phyloP scores from a whole-genome alignment of 2,329 filamentous ascomycete species.

The Bipolaris bicolor region DNA sequence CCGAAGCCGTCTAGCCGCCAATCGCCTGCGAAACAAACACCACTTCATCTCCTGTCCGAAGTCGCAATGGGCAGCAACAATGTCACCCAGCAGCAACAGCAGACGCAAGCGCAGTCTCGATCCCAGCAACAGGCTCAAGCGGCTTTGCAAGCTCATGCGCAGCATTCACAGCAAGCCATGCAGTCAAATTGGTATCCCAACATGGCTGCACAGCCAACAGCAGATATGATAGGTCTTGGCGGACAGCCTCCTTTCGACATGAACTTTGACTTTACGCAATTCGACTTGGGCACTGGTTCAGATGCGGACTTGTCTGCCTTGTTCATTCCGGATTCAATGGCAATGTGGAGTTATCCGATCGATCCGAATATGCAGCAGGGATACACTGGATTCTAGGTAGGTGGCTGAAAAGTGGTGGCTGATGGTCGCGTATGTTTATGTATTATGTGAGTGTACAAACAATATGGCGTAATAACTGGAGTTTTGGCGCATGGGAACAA shows the following conservation, averaged over 20 bases:
- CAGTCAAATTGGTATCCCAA: conserved; percentile 40
- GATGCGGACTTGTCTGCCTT: conserved; percentile 46
- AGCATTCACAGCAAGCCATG: conserved; percentile 26
- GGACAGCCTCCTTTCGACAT: conserved; percentile 38
- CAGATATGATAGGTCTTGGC: conserved; percentile 37
- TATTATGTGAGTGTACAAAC: neutral
- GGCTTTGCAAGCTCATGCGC: conserved; percentile 33
- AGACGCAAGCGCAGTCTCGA: conserved; percentile 21
- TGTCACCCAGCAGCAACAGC: conserved; percentile 17
- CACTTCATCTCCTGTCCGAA: conserved; percentile 49
- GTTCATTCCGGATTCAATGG: conserved; percentile 46
- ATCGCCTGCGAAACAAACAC: conserved; percentile 44
- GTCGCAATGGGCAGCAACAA: conserved; percentile 47
- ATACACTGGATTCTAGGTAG: conserved; percentile 21
- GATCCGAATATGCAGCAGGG: conserved; percentile 25
- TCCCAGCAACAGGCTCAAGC: conserved; percentile 36
- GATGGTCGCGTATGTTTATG: neutral
- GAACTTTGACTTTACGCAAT: conserved; percentile 47
- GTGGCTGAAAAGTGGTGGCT: too few species aligned
- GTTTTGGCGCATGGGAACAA: neutral
- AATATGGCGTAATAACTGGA: neutral
- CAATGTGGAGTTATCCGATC: conserved; percentile 35
- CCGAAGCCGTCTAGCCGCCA: conserved; percentile 29
- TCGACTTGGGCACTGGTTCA: conserved; percentile 45
- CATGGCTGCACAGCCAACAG: conserved; percentile 23